These are phyloP conservation scores for Neopestalotiopsis clavispora DNA, from an alignment of 2,329 filamentous ascomycete genomes.

Conservation along the genomic window DNA sequence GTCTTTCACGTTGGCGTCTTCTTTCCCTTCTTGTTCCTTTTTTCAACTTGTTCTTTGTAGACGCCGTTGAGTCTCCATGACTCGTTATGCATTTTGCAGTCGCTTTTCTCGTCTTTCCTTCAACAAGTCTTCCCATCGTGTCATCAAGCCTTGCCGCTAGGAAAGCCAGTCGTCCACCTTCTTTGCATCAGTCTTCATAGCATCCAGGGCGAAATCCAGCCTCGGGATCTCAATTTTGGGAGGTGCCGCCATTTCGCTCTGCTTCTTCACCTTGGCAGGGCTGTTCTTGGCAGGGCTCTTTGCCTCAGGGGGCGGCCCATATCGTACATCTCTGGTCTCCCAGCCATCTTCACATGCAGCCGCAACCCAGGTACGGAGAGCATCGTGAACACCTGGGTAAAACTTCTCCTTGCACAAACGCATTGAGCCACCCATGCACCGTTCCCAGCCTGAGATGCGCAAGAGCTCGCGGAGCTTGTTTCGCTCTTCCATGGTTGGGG, in stretches of 20 bases:
- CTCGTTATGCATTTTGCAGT: background rate
- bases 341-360: conserved; percentile 88
- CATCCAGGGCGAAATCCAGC: conserved; percentile 54
- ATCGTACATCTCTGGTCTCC: conserved; percentile 81
- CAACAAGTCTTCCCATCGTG: conserved; percentile 3
- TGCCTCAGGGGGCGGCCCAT: conserved; percentile 61
- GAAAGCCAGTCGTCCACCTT: conserved; percentile 36
- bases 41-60: background rate
- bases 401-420: conserved; percentile 98
- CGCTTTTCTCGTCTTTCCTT: background rate
- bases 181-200: conserved; percentile 17
- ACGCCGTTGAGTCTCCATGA: background rate
- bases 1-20: background rate
- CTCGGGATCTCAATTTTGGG: conserved; percentile 67
- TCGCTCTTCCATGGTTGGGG: conserved; percentile 71
- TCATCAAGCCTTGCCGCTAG: conserved; percentile 28
- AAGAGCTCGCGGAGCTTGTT: conserved; percentile 81
- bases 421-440: conserved; percentile 81
- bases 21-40: background rate
- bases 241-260: conserved; percentile 54
- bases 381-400: conserved; percentile 90
- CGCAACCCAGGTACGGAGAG: conserved; percentile 85
- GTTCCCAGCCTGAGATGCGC: conserved; percentile 86
- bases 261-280: conserved; percentile 44
- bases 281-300: conserved; percentile 51